Base-by-base conservation (phyloP, 495 filamentous ascomycete genomes). In the Podospora fimiseda region DNA sequence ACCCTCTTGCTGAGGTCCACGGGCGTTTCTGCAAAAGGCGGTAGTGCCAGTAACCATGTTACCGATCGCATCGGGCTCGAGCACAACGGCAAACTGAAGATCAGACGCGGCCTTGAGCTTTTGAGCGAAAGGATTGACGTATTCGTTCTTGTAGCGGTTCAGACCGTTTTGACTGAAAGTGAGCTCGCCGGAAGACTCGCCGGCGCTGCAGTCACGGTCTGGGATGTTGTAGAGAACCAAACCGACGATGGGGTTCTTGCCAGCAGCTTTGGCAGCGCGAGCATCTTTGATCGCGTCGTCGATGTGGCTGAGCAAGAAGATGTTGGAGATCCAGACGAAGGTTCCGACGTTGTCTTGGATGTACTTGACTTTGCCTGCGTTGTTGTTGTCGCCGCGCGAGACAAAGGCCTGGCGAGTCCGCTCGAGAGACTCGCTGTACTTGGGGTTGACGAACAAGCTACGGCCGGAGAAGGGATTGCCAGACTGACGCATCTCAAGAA, bases 191-290 rank as follows among this genome's bases (percentile, higher is more conserved):
- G 81, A 81, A 30, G 74, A 79, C 11, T 81, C 76, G 51, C 76
- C 70, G 2, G 82, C 82, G 6, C 74, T 72, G 57, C 82, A 85
- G 63, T 85, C 82, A 42, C 82, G 76, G 46, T 83, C 81, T 14
- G 80, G 82, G n/a, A 85, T 60, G 59, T 84, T 80, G 62, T 85
- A 84, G 19, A 84, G 74, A 27, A 85, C 82, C 51, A 82, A 73
- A 3, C 70, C 64, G n/a, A 74, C 55, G 48, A 72, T 61, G 43
- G 70, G 66, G 44, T 69, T 65, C 55, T 67, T 67, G 13, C 70
- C 70, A 0, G 22, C 27, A 39, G 69, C 65, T 0, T 64, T 73
- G 38, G 60, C 70, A 4, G 68, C 70, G 22, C 75, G 74, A 8
- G 70, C 77, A 11, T 60, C 61, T 44, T 61, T 30, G 51, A 77